Base-by-base conservation (phyloP, 345 rosid species). In the Carallia pectinifolia region DNA sequence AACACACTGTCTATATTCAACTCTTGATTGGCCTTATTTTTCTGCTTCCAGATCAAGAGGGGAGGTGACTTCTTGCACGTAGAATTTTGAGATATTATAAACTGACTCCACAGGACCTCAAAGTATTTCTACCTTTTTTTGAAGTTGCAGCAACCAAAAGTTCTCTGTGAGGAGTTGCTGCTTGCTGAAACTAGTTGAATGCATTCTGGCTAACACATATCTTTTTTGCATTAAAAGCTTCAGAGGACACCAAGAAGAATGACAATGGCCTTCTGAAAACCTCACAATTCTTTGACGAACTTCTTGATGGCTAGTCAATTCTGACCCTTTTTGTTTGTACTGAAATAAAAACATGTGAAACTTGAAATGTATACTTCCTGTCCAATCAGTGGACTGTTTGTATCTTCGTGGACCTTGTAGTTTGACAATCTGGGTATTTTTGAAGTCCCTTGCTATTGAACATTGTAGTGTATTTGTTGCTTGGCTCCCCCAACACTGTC, bases 121-220 rank as follows among this genome's bases (percentile, higher is more conserved):
- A 79, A 79, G 73, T 73, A 44, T 73, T 61, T 69, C 71, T 69
- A 65, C 64, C 66, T 72, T 74, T 70, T 65, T 75, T 19, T 77
- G 77, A 77, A 79, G 79, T 52, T 75, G 85, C 81, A 73, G 82
- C 77, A 29, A 47, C 65, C 69, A 72, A 76, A 70, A 77, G 83
- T 75, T 17, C 56, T 40, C 37, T 70, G 30, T 65, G 79, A 71
- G 56, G 73, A 61, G 61, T 64, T 37, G 65, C 69, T n/a, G 77
- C 69, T 65, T 52, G 48, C 37, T 29, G 68, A 69, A 58, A 29
- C 70, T 71, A 13, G 62, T 27, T 50, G 64, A 63, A 12, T 30
- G 39, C 64, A 66, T 66, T 76, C 67, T 12, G 61, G 56, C 65
- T 67, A 23, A 61, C 66, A 17, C 39, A 39, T 47, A 62, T 33